Evolutionary conservation across 345 rosid genomes (phyloP), one percentile per base, ranked within the genome.

Genomic region (Clarkia xantiana): DNA sequence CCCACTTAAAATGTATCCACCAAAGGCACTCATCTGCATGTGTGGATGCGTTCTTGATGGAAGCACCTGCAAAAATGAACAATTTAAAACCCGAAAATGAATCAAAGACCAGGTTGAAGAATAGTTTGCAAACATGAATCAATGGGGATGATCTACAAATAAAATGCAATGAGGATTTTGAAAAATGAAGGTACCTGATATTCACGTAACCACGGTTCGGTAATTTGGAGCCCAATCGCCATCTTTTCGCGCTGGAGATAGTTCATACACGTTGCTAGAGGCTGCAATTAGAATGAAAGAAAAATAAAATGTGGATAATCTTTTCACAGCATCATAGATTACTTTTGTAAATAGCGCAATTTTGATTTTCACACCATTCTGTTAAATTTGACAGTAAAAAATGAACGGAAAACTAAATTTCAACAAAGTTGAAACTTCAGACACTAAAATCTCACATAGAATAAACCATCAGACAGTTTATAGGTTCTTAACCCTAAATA

Each of bases 201-300:
- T 67, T 91, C 96, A 2, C 94, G 94, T 54, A 91, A 63, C 96
- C 94, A 91, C 25, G 96, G 90, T 76, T 91, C 98, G 36, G 96
- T 76, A 61, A 91, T 78, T 61, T 91, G 96, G 63, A 84, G 58
- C 22, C 78, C 78, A 19, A 86, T 78, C 9, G 94, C 93, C 96
- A 84, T 72, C 65, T 84, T 91, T 49, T 60, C 77, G 20, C 61
- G 62, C 72, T 82, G 98, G 56, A 91, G 71, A 41, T 78, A 75
- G 72, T 81, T 87, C 98, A 91, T 91, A 71, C 95, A 91, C 39
- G 70, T 75, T 11, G 89, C 77, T 41, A 88, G 76, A 20, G 95
- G 95, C 95, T 84, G 78, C 66, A 51, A 42, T 56, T 2, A 42
- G 18, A 41, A 20, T 12, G 20, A 45, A 38, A 53, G 14, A 29